Evolutionary conservation across 148 eudicot genomes (phyloP).

Genomic region (Rhododendron ferrugineum): DNA sequence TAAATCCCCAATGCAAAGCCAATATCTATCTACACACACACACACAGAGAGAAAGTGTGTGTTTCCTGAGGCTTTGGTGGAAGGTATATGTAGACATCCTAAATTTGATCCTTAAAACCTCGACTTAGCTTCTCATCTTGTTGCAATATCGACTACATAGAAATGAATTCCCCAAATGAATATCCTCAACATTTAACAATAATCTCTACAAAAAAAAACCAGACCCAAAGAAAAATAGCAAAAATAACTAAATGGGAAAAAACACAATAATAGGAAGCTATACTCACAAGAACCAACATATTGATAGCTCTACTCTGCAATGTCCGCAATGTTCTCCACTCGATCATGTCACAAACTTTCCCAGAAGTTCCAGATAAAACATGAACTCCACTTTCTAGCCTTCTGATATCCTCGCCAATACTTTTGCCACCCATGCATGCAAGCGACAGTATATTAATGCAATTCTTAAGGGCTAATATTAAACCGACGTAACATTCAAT

Average conservation of each 20-base stretch:
- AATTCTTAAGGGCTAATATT: conserved; percentile 63
- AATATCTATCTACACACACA: no score
- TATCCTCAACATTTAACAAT: not conserved
- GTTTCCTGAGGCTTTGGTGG: conserved; percentile 92
- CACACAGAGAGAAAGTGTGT: not conserved
- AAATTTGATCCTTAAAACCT: conserved; percentile 96
- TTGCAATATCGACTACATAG: not conserved
- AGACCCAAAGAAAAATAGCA: not conserved
- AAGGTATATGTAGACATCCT: conserved; percentile 92
- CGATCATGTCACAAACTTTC: conserved; percentile 93
- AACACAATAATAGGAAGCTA: not conserved
- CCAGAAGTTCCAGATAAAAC: conserved; percentile 96
- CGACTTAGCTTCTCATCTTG: conserved; percentile 98
- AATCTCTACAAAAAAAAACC: not conserved
- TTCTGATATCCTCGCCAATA: conserved; percentile 89
- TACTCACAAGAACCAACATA: conserved; percentile 78
- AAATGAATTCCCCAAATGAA: not conserved
- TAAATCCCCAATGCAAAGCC: no score
- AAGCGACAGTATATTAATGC: conserved; percentile 72
- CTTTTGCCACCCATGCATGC: conserved; percentile 95
- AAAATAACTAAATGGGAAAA: not conserved
- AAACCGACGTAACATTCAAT: no score
- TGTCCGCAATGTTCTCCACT: conserved; percentile 78
- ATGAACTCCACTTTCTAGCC: conserved; percentile 83
- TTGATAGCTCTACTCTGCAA: conserved; percentile 38